Evolutionary conservation across 1,139 yeast species (phyloP).

Genomic region (Yamadazyma buinensis): DNA sequence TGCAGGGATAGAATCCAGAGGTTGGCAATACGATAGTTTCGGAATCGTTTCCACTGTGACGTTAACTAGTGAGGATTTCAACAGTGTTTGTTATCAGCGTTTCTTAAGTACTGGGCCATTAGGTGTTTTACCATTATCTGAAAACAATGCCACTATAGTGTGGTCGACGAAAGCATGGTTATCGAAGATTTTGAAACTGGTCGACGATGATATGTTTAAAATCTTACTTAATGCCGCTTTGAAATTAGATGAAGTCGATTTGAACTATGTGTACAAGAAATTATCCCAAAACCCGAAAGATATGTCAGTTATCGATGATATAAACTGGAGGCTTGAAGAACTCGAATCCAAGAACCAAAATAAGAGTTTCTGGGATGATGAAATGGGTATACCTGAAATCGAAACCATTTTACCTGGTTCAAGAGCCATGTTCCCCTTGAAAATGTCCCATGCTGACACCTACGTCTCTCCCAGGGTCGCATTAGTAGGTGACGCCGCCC

Average conservation of each 20-base stretch:
- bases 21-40: constrained; percentile 86
- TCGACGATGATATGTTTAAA: constrained; percentile 61
- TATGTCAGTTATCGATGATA: constrained; percentile 55
- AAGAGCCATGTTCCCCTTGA: constrained; percentile 86
- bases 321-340: constrained; percentile 65
- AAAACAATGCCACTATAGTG: constrained; percentile 80
- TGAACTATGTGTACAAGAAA: constrained; percentile 34
- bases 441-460: constrained; percentile 85
- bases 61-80: constrained; percentile 66
- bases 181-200: constrained; percentile 56
- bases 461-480: constrained; percentile 85
- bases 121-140: constrained; percentile 86
- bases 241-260: constrained; percentile 52
- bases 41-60: constrained; percentile 90
- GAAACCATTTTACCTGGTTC: constrained; percentile 52
- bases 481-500: constrained; percentile 96
- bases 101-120: constrained; percentile 90
- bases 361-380: constrained; percentile 4
- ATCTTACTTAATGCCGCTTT: constrained; percentile 82
- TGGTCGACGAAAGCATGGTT: constrained; percentile 88
- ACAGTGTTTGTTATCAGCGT: constrained; percentile 86
- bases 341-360: constrained; percentile 31
- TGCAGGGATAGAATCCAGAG: constrained; percentile 79
- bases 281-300: constrained; percentile 38
- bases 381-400: constrained; percentile 7